phyloP scores from a whole-genome alignment of 179 eudicot species.

The Carnegiea gigantea region DNA sequence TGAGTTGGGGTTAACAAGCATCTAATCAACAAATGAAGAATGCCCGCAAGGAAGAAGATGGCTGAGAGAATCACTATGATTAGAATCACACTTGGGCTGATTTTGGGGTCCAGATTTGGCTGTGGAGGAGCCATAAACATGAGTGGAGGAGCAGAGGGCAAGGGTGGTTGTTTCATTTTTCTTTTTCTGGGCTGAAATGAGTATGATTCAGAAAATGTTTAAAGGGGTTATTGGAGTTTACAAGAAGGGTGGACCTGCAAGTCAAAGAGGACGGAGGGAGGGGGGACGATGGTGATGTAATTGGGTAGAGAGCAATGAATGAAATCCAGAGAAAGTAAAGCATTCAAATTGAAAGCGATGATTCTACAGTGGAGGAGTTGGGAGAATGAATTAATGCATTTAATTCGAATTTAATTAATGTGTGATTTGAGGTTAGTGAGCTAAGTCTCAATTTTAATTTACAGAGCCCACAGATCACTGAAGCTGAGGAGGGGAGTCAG shows the following conservation, averaged over 20 bases:
- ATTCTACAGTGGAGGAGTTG: constrained; percentile 24
- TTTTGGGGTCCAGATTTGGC: constrained; percentile 46
- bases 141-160: constrained; percentile 10
- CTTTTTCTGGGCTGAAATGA: constrained; percentile 7
- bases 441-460: neutral
- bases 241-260: constrained; percentile 20
- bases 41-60: constrained; percentile 70
- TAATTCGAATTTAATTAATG: constrained; percentile 5
- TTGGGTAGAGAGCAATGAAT: constrained; percentile 30
- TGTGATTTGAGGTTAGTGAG: neutral
- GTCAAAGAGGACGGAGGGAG: constrained; percentile 16
- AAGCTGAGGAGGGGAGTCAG: neutral
- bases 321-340: neutral
- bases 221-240: neutral
- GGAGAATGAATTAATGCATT: constrained; percentile 30
- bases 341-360: constrained; percentile 3
- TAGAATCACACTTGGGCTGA: constrained; percentile 70
- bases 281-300: constrained; percentile 33
- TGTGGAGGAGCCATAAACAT: constrained; percentile 31
- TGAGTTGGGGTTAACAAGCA: constrained; percentile 46
- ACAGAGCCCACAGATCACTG: constrained; percentile 15
- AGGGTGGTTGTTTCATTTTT: constrained; percentile 13
- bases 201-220: constrained; percentile 4
- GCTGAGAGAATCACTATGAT: constrained; percentile 73
- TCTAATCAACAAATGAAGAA: constrained; percentile 72